phyloP scores from a whole-genome alignment of 257 asterid genomes.

The Knoxia roxburghii region DNA sequence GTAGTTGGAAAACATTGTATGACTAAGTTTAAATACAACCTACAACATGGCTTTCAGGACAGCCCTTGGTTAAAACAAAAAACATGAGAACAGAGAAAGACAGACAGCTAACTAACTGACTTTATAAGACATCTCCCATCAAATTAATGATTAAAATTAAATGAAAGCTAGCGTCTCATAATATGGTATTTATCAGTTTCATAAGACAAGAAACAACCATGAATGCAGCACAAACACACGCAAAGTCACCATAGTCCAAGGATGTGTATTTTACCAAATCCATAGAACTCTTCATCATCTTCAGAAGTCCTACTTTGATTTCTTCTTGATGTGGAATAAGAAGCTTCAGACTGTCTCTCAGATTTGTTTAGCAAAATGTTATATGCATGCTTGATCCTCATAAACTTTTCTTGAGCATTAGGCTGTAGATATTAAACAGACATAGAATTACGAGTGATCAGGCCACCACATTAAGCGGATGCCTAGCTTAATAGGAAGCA shows the following conservation, averaged over 20 bases:
- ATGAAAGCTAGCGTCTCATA: neutral
- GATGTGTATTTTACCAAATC: slow-evolving; percentile 60
- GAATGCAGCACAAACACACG: neutral
- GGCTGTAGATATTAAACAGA: slow-evolving; percentile 32
- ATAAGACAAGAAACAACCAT: neutral
- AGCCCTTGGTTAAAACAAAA: slow-evolving; percentile 4
- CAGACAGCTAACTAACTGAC: neutral
- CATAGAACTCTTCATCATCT: slow-evolving; percentile 79
- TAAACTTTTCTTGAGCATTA: slow-evolving; percentile 75
- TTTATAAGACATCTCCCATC: neutral
- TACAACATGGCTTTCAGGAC: neutral
- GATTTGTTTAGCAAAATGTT: slow-evolving; percentile 66
- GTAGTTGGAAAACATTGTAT: neutral
- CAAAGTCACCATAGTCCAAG: neutral
- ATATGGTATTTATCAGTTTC: neutral
- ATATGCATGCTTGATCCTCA: slow-evolving; percentile 96
- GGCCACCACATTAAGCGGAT: no score
- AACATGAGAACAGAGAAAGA: neutral
- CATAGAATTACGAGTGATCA: neutral
- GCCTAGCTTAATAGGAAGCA: neutral
- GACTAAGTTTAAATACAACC: neutral
- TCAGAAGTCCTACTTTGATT: slow-evolving; percentile 34
- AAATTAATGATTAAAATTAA: neutral
- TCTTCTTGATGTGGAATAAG: slow-evolving; percentile 46
- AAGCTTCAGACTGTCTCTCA: slow-evolving; percentile 52